Base-by-base conservation (phyloP, 106 monocot species). In the Allium sativum region DNA sequence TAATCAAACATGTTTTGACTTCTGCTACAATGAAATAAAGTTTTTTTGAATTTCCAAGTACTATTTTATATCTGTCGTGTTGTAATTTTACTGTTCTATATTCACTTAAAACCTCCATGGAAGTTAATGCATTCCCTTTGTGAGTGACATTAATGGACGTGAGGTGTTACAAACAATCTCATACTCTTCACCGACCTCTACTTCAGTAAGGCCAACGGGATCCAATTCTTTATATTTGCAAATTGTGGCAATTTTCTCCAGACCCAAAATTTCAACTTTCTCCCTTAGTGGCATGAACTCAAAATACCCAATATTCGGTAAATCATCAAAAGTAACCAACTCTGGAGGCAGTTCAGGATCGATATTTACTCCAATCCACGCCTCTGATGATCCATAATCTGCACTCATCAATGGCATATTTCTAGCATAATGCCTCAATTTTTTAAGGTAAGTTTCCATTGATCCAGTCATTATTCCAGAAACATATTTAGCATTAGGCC, bases 391-490 rank as follows among this genome's bases (percentile, higher is more conserved):
- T 7, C 93, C 93, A 63, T 93, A 93, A 56, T 88, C 84, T n/a
- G 88, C 66, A 69, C 79, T 79, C 70, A 93, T 71, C 62, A 93
- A 58, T 8, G 93, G 93, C 54, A 93, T 67, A 55, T 42, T 50
- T 10, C 88, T 88, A 4, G 88, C 82, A 58, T 93, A 93, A 72
- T 93, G 93, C 20, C 88, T 81, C 56, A 93, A 44, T 60, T 88
- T 93, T 46, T 77, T 88, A 63, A 79, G 16, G 65, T 93, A 93
- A 31, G 88, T 79, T 70, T 84, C 93, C 93, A 93, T 93, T 0
- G 93, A 88, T 48, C 93, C 93, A 1, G 93, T 93, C 88, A 93
- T 79, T 13, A 93, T 88, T 12, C 88, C 88, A 62, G 70, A 79
- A 0, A 93, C 87, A 44, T 93, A 93, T 66, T 88, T 93, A 44